These are phyloP conservation scores for Monosporascus sp. DNA, from an alignment of 2,329 filamentous ascomycete genomes.

Conservation along the genomic window DNA sequence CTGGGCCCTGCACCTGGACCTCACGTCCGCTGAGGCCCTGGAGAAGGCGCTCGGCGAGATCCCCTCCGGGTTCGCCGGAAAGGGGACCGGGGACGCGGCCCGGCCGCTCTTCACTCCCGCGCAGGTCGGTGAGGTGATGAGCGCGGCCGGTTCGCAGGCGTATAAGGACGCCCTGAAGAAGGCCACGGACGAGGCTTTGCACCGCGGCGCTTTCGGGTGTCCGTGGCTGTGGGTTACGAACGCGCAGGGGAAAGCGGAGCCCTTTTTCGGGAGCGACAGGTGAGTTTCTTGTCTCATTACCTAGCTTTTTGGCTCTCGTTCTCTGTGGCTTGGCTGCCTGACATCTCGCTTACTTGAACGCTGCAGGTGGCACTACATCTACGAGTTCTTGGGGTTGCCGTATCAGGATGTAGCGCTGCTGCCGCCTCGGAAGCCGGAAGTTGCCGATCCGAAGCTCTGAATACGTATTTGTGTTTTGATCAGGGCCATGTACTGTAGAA, in stretches of 20 bases:
- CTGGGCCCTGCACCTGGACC: slow-evolving; percentile 38
- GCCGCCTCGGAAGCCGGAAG: slow-evolving; percentile 12
- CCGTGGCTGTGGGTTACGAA: slow-evolving; percentile 71
- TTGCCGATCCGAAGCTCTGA: slow-evolving; percentile 28
- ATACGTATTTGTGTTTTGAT: too few relatives aligned
- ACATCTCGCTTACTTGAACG: background rate
- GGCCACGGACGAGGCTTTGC: slow-evolving; percentile 56
- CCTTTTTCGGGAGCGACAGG: slow-evolving; percentile 75
- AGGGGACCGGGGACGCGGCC: slow-evolving; percentile 9
- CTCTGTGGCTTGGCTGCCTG: background rate
- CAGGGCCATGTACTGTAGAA: too few relatives aligned
- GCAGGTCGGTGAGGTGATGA: slow-evolving; percentile 52
- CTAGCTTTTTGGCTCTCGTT: background rate
- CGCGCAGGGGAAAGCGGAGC: slow-evolving; percentile 50
- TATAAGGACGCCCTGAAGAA: slow-evolving; percentile 42
- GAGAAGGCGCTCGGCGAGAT: slow-evolving; percentile 11
- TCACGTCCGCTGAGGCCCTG: slow-evolving; percentile 11
- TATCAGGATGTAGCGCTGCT: slow-evolving; percentile 48
- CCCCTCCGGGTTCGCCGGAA: slow-evolving; percentile 4
- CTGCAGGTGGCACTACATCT: slow-evolving; percentile 61
- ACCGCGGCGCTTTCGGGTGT: slow-evolving; percentile 66
- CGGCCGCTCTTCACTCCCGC: slow-evolving; percentile 39
- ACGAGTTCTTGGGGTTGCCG: slow-evolving; percentile 57
- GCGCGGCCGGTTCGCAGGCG: slow-evolving; percentile 41
- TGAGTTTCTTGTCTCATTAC: slow-evolving; percentile 20